Evolutionary conservation across 2,329 filamentous ascomycete species (phyloP).

Genomic region (Coniochaeta sp.): DNA sequence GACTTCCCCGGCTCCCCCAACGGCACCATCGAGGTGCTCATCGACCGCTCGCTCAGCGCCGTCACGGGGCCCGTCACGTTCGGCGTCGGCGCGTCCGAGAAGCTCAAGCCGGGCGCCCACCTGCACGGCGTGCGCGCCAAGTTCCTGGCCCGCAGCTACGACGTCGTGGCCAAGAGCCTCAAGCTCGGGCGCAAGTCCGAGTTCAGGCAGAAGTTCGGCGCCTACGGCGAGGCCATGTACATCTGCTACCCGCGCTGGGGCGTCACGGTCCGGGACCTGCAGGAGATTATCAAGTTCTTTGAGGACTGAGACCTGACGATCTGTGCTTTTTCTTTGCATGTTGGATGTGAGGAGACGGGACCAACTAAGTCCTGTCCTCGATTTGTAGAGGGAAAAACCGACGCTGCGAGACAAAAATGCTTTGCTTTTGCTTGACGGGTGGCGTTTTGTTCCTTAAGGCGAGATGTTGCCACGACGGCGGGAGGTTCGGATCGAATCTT

Average conservation of each 20-base stretch:
- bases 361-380: no score
- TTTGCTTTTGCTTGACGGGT: no score
- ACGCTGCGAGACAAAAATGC: no score
- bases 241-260: conserved; percentile 87
- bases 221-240: conserved; percentile 75
- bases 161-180: conserved; percentile 73
- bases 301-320: conserved; percentile 44
- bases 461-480: no score
- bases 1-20: conserved; percentile 85
- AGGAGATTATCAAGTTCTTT: conserved; percentile 87
- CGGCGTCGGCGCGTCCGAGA: conserved; percentile 70
- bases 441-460: no score
- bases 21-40: conserved; percentile 78
- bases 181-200: conserved; percentile 78
- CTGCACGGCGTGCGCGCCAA: conserved; percentile 73
- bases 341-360: no score
- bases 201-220: conserved; percentile 87
- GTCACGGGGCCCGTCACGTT: conserved; percentile 65
- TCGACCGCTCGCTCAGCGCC: conserved; percentile 57
- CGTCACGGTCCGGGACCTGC: conserved; percentile 71
- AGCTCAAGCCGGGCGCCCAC: conserved; percentile 73
- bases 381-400: no score
- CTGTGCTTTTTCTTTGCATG: no score
- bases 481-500: no score
- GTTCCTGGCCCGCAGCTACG: conserved; percentile 77